Evolutionary conservation across 2,329 filamentous ascomycete genomes (phyloP).

Genomic region (Cylindrodendrum hubeiense): DNA sequence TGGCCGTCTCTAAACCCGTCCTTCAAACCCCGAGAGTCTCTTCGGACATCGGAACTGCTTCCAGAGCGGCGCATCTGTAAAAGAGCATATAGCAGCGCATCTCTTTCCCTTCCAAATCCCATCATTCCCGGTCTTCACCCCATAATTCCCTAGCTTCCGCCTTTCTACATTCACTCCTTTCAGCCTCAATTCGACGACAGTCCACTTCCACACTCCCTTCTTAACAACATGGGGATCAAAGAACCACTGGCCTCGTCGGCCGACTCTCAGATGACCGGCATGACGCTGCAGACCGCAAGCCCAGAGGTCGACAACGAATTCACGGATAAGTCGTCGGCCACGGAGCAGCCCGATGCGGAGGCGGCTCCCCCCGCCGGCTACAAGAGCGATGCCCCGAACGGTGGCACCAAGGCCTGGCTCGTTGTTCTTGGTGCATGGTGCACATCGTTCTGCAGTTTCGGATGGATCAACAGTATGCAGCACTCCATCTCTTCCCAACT

Average conservation of each 20-base stretch:
- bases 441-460: slow-evolving; percentile 53
- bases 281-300: slow-evolving; percentile 18
- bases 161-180: background rate
- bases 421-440: slow-evolving; percentile 54
- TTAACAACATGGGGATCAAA: slow-evolving; percentile 13
- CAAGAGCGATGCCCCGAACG: slow-evolving; percentile 30
- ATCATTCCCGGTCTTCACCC: background rate
- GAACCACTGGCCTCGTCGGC: slow-evolving; percentile 25
- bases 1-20: background rate
- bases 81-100: background rate
- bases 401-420: slow-evolving; percentile 50
- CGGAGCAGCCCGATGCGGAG: slow-evolving; percentile 9
- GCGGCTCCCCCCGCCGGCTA: background rate
- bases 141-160: slow-evolving; percentile 4
- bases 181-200: background rate
- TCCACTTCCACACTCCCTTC: background rate
- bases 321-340: slow-evolving; percentile 6
- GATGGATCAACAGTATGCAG: slow-evolving; percentile 58
- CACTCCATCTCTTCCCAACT: background rate
- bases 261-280: slow-evolving; percentile 28
- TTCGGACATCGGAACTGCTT: slow-evolving; percentile 5
- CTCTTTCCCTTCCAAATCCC: background rate
- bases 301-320: slow-evolving; percentile 12
- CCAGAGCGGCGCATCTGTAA: background rate
- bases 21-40: slow-evolving; percentile 5